Base-by-base conservation (phyloP, 225 moss, liverwort and hornwort genomes). In the Sphagnum tenellum region DNA sequence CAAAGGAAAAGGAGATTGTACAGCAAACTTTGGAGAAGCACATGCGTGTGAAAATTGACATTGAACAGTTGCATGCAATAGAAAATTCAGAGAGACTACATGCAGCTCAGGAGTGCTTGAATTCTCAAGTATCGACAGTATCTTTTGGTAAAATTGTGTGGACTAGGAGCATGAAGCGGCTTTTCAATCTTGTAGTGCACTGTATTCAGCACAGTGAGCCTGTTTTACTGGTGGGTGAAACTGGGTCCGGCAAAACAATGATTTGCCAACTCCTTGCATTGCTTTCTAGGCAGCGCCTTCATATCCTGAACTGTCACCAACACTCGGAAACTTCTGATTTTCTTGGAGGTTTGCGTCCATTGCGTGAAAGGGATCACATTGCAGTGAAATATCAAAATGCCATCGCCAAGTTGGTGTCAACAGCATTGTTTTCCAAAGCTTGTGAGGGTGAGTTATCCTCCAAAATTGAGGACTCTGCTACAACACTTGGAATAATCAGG, bases 271-370 rank as follows among this genome's bases (percentile, higher is more conserved):
- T 98, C 61, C 70, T 98, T 66, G 77, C 93, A 51, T 69, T 86
- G 60, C 81, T 98, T 54, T 57, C 69, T 65, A 72, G 65, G 5
- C 89, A 81, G 69, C 86, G 75, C 57, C 72, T 98, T 57, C 96
- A 90, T 77, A 98, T 93, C 47, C 82, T 98, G 57, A 98, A 98
- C 61, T 98, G 96, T 68, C 96, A 98, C 77, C 96, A 98, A 72
- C 90, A 98, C 80, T 77, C 96, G 59, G 93, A 98, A 81, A 93
- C 92, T 60, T 87, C 93, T 69, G 96, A 98, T 69, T 98, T 98
- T 78, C 80, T 98, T 73, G 93, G 96, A 70, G 90, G 96, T 64
- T 67, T 98, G 48, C 92, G 92, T 9, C 96, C 96, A 57, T 86
- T 90, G 65, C 85, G 96, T 14, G 96, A 93, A 65, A 85, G 87